Evolutionary conservation across 306 rosid species (phyloP).

Genomic region (Pyrus betulifolia): DNA sequence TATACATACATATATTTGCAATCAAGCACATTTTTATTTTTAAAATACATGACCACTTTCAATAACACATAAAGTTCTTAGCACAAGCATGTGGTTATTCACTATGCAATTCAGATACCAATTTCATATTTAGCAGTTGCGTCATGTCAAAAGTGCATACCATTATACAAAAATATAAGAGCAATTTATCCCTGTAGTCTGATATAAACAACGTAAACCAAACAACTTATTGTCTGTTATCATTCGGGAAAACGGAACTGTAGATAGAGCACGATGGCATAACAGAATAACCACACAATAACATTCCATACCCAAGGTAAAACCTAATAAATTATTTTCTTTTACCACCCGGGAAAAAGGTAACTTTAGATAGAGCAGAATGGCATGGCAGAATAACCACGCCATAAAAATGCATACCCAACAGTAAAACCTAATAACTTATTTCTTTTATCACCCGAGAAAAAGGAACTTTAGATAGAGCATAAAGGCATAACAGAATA

Average conservation of each 20-base stretch:
- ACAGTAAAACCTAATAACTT: too few relatives aligned
- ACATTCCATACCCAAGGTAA: not conserved
- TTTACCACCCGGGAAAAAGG: not conserved
- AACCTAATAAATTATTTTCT: not conserved
- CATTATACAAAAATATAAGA: not conserved
- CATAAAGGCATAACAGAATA: too few relatives aligned
- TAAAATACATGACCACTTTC: not conserved
- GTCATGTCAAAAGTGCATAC: not conserved
- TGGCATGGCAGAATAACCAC: not conserved
- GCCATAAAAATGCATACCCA: too few relatives aligned
- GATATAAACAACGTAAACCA: not conserved
- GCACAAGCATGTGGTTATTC: not conserved
- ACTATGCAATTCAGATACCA: not conserved
- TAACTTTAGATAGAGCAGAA: not conserved
- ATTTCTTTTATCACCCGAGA: too few relatives aligned
- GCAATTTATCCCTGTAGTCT: not conserved
- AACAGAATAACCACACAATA: not conserved
- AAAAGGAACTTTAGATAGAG: too few relatives aligned
- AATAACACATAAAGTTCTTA: not conserved
- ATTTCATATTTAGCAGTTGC: not conserved
- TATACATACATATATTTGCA: conserved; percentile 2
- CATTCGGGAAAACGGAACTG: not conserved
- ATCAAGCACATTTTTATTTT: conserved; percentile 7
- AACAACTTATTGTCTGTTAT: not conserved
- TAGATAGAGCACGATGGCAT: not conserved